Percentiles rank a stretch among this genome's conserved stretches.
Evolutionary conservation across 202 grass and related monocot species (phyloP).

Genomic region (Musa balbisiana): DNA sequence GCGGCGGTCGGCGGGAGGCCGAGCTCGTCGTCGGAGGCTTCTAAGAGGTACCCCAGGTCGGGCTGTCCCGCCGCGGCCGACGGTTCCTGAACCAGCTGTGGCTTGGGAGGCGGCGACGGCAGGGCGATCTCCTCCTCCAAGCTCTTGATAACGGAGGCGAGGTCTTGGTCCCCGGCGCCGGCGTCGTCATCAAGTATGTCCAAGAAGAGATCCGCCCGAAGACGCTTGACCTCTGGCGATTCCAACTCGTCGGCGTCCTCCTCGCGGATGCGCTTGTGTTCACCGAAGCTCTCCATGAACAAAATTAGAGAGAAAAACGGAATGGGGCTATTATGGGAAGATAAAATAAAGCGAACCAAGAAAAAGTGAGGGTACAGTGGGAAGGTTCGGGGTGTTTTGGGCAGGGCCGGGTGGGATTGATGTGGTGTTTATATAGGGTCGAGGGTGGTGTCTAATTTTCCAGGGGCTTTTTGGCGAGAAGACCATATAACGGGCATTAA

Average conservation of each 20-base stretch:
- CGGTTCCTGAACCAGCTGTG: not conserved
- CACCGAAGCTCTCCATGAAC: not conserved
- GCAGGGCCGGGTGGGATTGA: not conserved
- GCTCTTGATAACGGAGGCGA: constrained; percentile 1
- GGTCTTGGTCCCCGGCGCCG: not conserved
- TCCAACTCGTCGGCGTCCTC: not conserved
- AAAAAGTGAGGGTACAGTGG: not conserved
- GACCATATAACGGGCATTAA: not conserved
- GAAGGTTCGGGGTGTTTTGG: not conserved
- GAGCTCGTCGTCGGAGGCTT: constrained; percentile 22
- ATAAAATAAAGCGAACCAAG: not conserved
- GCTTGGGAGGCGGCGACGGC: not conserved
- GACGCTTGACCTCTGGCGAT: constrained; percentile 12
- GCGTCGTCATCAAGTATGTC: constrained; percentile 11
- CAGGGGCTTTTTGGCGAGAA: not conserved
- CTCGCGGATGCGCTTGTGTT: not conserved
- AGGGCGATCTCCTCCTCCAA: constrained; percentile 15
- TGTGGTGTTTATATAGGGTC: not conserved
- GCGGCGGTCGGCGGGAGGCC: constrained; percentile 12
- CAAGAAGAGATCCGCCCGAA: not conserved
- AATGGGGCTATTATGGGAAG: not conserved
- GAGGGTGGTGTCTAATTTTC: not conserved
- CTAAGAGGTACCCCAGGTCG: constrained; percentile 11
- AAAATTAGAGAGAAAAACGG: not conserved
- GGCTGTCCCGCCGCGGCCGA: not conserved